These are phyloP conservation scores for Lathyrus sativus DNA, from an alignment of 306 rosid species.

Conservation along the genomic window DNA sequence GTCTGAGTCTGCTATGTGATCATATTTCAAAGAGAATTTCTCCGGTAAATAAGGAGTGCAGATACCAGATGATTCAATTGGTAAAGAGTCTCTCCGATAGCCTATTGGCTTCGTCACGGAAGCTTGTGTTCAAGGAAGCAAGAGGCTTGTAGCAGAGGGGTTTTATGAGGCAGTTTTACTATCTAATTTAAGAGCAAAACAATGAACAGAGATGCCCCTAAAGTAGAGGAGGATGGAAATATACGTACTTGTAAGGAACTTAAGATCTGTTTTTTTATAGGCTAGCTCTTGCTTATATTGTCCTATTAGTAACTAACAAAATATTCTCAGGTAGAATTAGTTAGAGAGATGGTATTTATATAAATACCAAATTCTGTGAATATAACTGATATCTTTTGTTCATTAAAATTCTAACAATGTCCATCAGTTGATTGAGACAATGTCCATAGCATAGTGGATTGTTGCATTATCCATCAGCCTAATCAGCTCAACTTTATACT, in stretches of 20 bases:
- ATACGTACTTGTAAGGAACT: conserved; percentile 74
- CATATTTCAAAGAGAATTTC: conserved; percentile 60
- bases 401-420: too few species aligned
- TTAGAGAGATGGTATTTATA: too few species aligned
- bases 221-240: conserved; percentile 64
- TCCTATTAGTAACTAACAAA: too few species aligned
- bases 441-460: too few species aligned
- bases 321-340: too few species aligned
- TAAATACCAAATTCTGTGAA: too few species aligned
- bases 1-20: conserved; percentile 53
- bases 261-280: conserved; percentile 71
- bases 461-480: too few species aligned
- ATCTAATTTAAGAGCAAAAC: conserved; percentile 62
- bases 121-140: too few species aligned
- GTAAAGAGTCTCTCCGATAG: conserved; percentile 58
- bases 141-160: conserved; percentile 69
- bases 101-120: conserved; percentile 91
- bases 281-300: conserved; percentile 74
- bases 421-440: too few species aligned
- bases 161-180: conserved; percentile 65
- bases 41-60: conserved; percentile 68
- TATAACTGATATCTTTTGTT: too few species aligned
- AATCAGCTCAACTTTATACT: too few species aligned
- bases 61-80: conserved; percentile 50
- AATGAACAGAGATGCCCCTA: conserved; percentile 51